A percentile compares a stretch with the other conserved stretches of the same genome.
These are phyloP conservation scores for Willaertia magna DNA, from an alignment of 208 protist genomes.

Conservation along the genomic window DNA sequence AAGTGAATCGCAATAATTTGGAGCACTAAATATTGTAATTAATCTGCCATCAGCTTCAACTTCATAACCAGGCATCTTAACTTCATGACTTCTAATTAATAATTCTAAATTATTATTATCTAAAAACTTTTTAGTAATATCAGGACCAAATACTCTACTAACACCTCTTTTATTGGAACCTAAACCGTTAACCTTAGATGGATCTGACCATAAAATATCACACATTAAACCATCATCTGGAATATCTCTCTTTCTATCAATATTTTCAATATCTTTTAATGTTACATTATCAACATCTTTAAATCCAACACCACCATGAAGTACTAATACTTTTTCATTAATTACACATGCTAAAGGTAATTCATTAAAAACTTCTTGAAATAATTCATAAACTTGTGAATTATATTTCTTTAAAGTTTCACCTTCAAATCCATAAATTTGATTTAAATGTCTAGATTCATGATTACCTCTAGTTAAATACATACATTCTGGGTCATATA, in stretches of 20 bases:
- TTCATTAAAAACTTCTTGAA: slow-evolving; percentile 83
- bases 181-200: slow-evolving; percentile 41
- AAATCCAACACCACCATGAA: slow-evolving; percentile 89
- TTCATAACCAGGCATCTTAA: slow-evolving; percentile 88
- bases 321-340: slow-evolving; percentile 75
- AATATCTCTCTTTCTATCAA: slow-evolving; percentile 81
- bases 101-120: slow-evolving; percentile 78
- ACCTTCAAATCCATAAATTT: slow-evolving; percentile 94
- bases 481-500: slow-evolving; percentile 38
- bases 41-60: slow-evolving; percentile 60
- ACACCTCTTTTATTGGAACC: slow-evolving; percentile 84
- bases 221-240: slow-evolving; percentile 83
- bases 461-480: slow-evolving; percentile 59
- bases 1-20: slow-evolving; percentile 97
- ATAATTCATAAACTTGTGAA: slow-evolving; percentile 72
- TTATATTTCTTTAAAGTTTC: slow-evolving; percentile 85
- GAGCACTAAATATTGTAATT: slow-evolving; percentile 85
- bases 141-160: slow-evolving; percentile 87
- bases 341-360: slow-evolving; percentile 82
- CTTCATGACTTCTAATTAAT: slow-evolving; percentile 91
- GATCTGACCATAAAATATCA: slow-evolving; percentile 79
- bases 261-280: slow-evolving; percentile 82
- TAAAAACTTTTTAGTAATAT: slow-evolving; percentile 86
- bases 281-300: slow-evolving; percentile 73
- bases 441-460: slow-evolving; percentile 85